These are phyloP conservation scores for Scutellaria barbata DNA, from an alignment of 257 asterid species.

Conservation along the genomic window DNA sequence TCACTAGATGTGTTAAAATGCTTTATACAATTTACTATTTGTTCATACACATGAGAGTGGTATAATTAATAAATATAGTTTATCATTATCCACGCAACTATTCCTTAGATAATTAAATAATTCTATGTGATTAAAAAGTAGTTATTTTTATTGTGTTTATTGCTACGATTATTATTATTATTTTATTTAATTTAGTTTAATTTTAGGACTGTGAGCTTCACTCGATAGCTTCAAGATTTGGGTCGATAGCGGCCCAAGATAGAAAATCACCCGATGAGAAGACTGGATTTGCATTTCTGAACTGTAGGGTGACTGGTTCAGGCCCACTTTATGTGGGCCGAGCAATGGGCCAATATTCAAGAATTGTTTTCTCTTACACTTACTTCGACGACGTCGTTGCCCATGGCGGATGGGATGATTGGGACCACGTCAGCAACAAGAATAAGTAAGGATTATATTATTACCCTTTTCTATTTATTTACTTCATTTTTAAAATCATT, in stretches of 20 bases:
- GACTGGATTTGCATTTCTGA: constrained; percentile 75
- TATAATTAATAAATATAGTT: too few relatives aligned
- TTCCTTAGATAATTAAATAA: too few relatives aligned
- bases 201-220: constrained; percentile 77
- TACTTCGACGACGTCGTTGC: constrained; percentile 75
- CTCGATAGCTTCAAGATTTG: constrained; percentile 78
- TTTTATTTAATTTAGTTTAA: neutral
- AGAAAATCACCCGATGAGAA: constrained; percentile 63
- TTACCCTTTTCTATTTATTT: neutral
- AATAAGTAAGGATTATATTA: constrained; percentile 52
- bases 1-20: too few relatives aligned
- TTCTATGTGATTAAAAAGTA: too few relatives aligned
- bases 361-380: constrained; percentile 75
- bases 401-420: constrained; percentile 97
- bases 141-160: too few relatives aligned
- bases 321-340: constrained; percentile 91
- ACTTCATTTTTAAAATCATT: neutral
- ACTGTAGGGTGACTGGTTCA: constrained; percentile 71
- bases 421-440: constrained; percentile 83
- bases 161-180: neutral
- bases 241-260: constrained; percentile 86
- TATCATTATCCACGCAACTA: too few relatives aligned
- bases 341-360: constrained; percentile 88
- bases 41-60: too few relatives aligned
- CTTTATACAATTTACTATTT: too few relatives aligned